Evolutionary conservation across 2,329 filamentous ascomycete species (phyloP), one percentile per base, ranked within the genome.

Genomic region (Ceratocystis lukuohia): DNA sequence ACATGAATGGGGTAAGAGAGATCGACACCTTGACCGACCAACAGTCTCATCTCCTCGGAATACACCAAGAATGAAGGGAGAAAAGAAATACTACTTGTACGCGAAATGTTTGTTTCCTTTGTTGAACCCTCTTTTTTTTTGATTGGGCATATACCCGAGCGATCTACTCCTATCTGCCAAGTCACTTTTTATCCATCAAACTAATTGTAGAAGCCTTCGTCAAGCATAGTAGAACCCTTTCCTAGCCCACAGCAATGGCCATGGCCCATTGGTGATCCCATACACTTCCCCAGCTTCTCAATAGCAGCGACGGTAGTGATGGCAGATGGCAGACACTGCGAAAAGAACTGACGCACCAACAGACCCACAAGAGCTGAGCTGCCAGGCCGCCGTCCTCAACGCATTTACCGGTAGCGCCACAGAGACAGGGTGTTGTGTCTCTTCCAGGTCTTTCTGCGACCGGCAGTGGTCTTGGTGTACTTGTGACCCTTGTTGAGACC

Each of bases 391-490:
- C 45, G 53, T 61, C 22, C 61, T 66, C 33, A 62, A 53, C 64
- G 62, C 69, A 69, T 73, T 82, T 89, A 96, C 82, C 92, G 87
- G 89, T 96, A 96, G 80, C 92, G 87, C 92, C 93, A 96, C 79
- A 96, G 90, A 76, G 89, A 96, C 79, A 96, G 88, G 80, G 93
- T 99, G 89, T 99, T 99, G 86, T 96, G 91, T 79, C 89, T 87
- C 90, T 96, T 96, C 95, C 94, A 99, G 79, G 93, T 99, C 91
- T 99, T 96, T 85, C 95, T 93, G 80, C 94, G 87, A 76, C 94
- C 94, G 75, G 91, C 89, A 74, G 84, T 84, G 80, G 94, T 99
- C 86, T 99, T 96, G 91, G 93, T 96, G 91, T 90, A 99, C 77
- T 88, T 86, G 83, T 97, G 93, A 75, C 94, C 94, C 87, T 96